Percentiles rank a stretch among this genome's conserved stretches.
Evolutionary conservation across 345 rosid species (phyloP).

Genomic region (Zanthoxylum bungeanum): DNA sequence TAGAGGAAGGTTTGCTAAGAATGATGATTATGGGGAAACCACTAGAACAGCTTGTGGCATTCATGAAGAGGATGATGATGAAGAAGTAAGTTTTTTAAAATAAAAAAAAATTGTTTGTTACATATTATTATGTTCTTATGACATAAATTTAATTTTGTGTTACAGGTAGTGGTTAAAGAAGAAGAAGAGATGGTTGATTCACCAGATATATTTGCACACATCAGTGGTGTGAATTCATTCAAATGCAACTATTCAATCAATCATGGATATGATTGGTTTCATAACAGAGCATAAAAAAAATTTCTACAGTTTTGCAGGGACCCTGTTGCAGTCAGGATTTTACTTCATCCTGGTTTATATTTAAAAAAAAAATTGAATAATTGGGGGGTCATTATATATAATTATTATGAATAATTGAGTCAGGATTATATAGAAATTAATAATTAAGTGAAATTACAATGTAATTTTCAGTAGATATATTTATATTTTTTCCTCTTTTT

Average conservation of each 20-base stretch:
- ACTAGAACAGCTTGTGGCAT: conserved; percentile 42
- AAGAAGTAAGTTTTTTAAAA: conserved; percentile 41
- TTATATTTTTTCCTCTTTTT: neutral
- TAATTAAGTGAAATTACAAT: conserved; percentile 12
- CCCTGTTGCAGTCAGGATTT: conserved; percentile 27
- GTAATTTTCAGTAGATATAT: conserved; percentile 25
- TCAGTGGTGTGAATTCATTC: conserved; percentile 83
- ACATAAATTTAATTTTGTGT: neutral
- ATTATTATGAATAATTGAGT: conserved; percentile 16
- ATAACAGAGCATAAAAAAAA: conserved; percentile 7
- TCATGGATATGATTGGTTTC: conserved; percentile 65
- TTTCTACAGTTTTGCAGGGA: conserved; percentile 30
- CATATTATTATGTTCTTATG: neutral
- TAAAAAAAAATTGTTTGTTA: too few species aligned
- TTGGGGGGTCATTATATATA: conserved; percentile 21
- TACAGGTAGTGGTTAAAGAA: conserved; percentile 66
- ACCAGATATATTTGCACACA: conserved; percentile 77
- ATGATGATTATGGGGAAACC: conserved; percentile 68
- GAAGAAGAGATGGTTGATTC: conserved; percentile 76
- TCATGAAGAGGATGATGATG: conserved; percentile 77
- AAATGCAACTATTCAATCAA: conserved; percentile 74
- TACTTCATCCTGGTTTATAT: conserved; percentile 6
- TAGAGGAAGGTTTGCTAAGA: conserved; percentile 92
- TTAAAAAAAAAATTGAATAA: neutral
- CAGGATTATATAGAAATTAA: conserved; percentile 17